Conservation (phyloP, 2,329 filamentous ascomycete genomes). For the Trichothecium roseum region DNA sequence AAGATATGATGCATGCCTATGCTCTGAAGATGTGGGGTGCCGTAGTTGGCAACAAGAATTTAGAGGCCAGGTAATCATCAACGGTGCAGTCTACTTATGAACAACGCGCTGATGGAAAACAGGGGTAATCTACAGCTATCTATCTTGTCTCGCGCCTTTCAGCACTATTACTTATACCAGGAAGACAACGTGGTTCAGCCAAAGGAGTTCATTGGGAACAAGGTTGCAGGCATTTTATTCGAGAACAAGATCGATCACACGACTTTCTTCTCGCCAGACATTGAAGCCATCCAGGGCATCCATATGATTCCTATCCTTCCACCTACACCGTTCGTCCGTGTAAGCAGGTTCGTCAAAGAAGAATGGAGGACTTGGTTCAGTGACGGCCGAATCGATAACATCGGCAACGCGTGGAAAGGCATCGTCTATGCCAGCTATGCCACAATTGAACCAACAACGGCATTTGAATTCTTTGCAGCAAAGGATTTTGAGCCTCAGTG, state of each 20-base stretch:
- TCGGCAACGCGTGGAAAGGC: slow-evolving; percentile 74
- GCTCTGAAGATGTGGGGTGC: slow-evolving; percentile 91
- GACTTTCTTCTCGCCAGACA: slow-evolving; percentile 72
- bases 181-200: slow-evolving; percentile 62
- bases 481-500: slow-evolving; percentile 54
- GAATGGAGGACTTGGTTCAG: slow-evolving; percentile 79
- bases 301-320: slow-evolving; percentile 75
- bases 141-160: slow-evolving; percentile 62
- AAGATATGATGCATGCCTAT: slow-evolving; percentile 81
- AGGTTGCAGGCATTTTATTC: slow-evolving; percentile 62
- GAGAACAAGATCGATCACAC: slow-evolving; percentile 94
- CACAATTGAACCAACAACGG: slow-evolving; percentile 57
- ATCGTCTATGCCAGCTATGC: slow-evolving; percentile 77
- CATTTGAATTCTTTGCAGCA: slow-evolving; percentile 67
- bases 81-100: not conserved
- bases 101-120: too few relatives aligned
- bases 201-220: slow-evolving; percentile 69
- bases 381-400: slow-evolving; percentile 50
- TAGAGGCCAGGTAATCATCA: slow-evolving; percentile 58
- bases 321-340: slow-evolving; percentile 56
- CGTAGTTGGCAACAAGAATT: slow-evolving; percentile 61
- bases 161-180: slow-evolving; percentile 74
- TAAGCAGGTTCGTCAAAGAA: slow-evolving; percentile 59
- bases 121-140: slow-evolving; percentile 75
- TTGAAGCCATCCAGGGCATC: slow-evolving; percentile 66